Evolutionary conservation across 129 eudicot species (phyloP), one percentile per base, ranked within the genome.

Genomic region (Deinandra increscens): DNA sequence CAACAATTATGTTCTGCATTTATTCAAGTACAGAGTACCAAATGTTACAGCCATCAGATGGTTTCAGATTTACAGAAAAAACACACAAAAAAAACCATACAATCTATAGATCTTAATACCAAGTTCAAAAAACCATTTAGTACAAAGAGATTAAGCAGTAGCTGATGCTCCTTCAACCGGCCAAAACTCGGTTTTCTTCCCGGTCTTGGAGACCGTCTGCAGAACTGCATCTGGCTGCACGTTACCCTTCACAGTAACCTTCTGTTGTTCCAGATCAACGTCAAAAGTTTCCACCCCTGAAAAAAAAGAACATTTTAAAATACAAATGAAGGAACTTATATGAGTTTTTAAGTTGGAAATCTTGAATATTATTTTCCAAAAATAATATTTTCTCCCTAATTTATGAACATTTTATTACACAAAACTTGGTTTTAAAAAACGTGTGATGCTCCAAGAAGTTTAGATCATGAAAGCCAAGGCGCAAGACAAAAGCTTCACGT

Each of bases 141-240:
- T 23, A 15, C 36, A 60, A 17, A 39, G 8, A 17, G n/a, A 69
- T 69, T 42, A 77, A 50, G 81, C 81, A 64, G 64, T 75, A 53
- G 81, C 64, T 9, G 76, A 69, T n/a, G 75, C 66, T 38, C 70
- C 70, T 61, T 77, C 89, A 11, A 81, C 83, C 53, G 82, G 88
- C 98, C 98, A 92, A 78, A 80, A 92, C 67, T 84, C 68, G 10
- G 98, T 92, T 72, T 84, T 82, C 81, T 92, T 92, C 13, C 98
- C 98, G 0, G 98, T 86, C 79, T 92, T 88, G 39, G 98, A 84
- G 76, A 92, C 95, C 60, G 96, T 88, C 81, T 88, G 91, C 45
- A 88, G 63, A 75, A 92, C 98, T 2, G 91, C 96, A 37, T 92
- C 89, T 0, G 89, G 96, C 80, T 92, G 77, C 20, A 92, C 98